Conservation (phyloP, 2,329 filamentous ascomycete species). For the Ophiostoma perfectum region DNA sequence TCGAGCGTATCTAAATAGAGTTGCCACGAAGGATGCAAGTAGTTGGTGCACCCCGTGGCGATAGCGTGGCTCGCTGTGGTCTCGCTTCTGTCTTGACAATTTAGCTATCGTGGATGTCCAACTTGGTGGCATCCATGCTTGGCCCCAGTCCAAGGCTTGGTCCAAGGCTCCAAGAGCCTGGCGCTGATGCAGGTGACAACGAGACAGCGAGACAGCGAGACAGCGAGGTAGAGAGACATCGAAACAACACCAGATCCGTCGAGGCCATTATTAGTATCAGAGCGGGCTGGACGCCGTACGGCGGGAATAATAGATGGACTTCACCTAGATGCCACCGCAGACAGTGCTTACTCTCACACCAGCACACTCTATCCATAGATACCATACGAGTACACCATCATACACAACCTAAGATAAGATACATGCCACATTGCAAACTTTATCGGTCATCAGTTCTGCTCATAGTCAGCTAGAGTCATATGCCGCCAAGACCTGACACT, state of each 20-base stretch:
- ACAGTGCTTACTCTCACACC: not conserved
- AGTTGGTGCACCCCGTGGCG: too few species aligned
- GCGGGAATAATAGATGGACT: not conserved
- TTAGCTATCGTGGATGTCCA: not conserved
- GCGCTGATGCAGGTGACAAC: not conserved
- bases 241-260: not conserved
- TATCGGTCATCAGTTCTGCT: not conserved
- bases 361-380: not conserved
- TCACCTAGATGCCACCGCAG: not conserved
- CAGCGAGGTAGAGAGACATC: not conserved
- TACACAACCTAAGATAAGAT: not conserved
- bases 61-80: not conserved
- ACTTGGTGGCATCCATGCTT: not conserved
- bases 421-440: not conserved
- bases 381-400: not conserved
- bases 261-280: not conserved
- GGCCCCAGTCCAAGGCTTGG: not conserved
- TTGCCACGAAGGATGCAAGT: not conserved
- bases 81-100: not conserved
- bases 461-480: not conserved
- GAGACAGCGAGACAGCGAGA: not conserved
- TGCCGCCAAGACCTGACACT: constrained; percentile 2
- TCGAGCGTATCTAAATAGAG: not conserved
- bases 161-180: not conserved
- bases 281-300: not conserved